Base-by-base conservation (phyloP, 148 eudicot species). In the Talinum fruticosum region DNA sequence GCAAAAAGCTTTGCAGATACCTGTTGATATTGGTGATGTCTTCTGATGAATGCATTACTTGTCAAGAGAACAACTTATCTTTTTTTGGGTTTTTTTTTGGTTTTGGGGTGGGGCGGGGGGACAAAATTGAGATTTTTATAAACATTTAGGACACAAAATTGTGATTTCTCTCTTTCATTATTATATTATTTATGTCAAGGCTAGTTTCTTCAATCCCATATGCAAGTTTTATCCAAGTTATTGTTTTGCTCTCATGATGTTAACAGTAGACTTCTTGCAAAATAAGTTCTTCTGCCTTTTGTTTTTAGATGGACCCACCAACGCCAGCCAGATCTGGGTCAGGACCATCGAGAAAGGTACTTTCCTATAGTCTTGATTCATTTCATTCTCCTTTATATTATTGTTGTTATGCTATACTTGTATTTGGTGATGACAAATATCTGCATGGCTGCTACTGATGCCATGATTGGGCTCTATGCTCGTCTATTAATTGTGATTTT, bases 281-380 rank as follows among this genome's bases (percentile, higher is more conserved):
- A 15, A 33, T 75, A 47, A 69, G 12, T 19, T 75, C 28, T 26
- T 75, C n/a, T n/a, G 77, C 61, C 18, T 32, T 75, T 79, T 85
- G 71, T 79, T 80, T 78, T 82, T 85, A 94, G 98, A 54, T 89
- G 80, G 83, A 88, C 78, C 85, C 86, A 75, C 87, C 93, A 74
- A 79, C 86, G 38, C 89, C 91, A 44, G 80, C 92, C 72, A 85
- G 88, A 78, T 82, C 92, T 84, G 90, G 98, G 76, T 94, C 96
- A 82, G 98, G 96, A 82, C 89, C 91, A 57, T 90, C 98, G 44
- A 83, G 98, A 73, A 94, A 94, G 98, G 98, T 94, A 74, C 62
- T 75, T 80, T 6, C 61, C 64, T 82, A 37, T 35, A 30, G 61
- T 33, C 13, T 5, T 33, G 45, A 62, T 62, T 34, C 0, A 73